A percentile compares a stretch with the other conserved stretches of the same genome.
These are phyloP conservation scores for Rhodotorula sp. DNA, from an alignment of 1,284 basidiomycete genomes.

Conservation along the genomic window DNA sequence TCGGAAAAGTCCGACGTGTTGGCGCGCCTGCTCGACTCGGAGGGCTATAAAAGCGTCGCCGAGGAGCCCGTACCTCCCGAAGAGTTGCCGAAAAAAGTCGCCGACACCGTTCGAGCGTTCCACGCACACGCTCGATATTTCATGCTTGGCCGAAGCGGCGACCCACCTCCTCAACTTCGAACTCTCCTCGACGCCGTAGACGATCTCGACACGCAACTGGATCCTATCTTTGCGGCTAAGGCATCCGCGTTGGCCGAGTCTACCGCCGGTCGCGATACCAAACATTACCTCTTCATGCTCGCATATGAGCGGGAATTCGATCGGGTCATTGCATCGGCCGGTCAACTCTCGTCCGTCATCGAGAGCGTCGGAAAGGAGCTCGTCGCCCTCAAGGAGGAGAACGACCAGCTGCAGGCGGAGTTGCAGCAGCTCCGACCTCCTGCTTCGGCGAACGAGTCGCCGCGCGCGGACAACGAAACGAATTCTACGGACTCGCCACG, in stretches of 20 bases:
- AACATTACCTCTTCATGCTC: slow-evolving; percentile 33
- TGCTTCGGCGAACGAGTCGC: too few species aligned
- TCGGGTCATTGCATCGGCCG: slow-evolving; percentile 24
- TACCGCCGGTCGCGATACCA: slow-evolving; percentile 11
- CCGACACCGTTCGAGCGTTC: slow-evolving; percentile 22
- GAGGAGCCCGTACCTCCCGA: background rate
- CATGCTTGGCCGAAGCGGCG: slow-evolving; percentile 32
- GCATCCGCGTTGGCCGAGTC: slow-evolving; percentile 11
- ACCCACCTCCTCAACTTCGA: slow-evolving; percentile 9
- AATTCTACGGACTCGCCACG: background rate
- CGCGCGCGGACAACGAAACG: too few species aligned
- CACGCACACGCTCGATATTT: slow-evolving; percentile 35
- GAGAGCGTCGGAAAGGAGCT: slow-evolving; percentile 3
- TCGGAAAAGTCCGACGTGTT: too few species aligned
- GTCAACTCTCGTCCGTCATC: slow-evolving; percentile 12
- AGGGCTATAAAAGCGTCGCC: background rate
- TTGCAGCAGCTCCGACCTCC: background rate
- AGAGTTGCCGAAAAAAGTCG: slow-evolving; percentile 25
- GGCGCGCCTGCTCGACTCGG: background rate
- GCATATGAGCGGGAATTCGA: slow-evolving; percentile 34
- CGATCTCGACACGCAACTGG: slow-evolving; percentile 9
- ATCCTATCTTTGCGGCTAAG: slow-evolving; percentile 4
- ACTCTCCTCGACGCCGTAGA: slow-evolving; percentile 23
- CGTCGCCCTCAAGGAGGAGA: background rate
- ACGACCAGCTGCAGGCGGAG: background rate